Evolutionary conservation across 805 yeast species (phyloP).

Genomic region (Candida argentea): DNA sequence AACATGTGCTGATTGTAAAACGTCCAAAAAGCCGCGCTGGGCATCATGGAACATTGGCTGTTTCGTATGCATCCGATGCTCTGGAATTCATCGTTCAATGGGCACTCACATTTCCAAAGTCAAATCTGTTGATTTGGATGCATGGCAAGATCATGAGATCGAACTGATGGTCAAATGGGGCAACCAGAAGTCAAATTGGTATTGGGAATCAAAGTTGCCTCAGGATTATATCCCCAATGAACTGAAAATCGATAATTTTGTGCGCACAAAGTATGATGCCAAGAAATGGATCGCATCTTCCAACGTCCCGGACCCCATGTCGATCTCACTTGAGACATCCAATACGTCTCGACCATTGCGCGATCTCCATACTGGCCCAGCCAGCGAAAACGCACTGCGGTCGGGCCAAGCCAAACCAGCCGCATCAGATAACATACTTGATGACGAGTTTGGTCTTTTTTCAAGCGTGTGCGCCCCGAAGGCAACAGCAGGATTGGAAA

Average conservation of each 20-base stretch:
- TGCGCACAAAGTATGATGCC: slow-evolving; percentile 83
- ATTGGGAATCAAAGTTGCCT: slow-evolving; percentile 80
- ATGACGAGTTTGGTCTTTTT: slow-evolving; percentile 34
- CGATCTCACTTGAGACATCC: slow-evolving; percentile 12
- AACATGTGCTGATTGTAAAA: slow-evolving; percentile 86
- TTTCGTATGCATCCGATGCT: slow-evolving; percentile 87
- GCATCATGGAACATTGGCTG: slow-evolving; percentile 95
- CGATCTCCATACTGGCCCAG: neutral
- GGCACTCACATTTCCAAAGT: slow-evolving; percentile 94
- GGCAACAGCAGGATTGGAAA: too few species aligned
- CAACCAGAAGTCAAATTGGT: slow-evolving; percentile 63
- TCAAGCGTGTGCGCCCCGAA: slow-evolving; percentile 13
- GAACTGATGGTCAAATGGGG: slow-evolving; percentile 81
- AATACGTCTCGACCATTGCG: neutral
- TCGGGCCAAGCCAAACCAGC: neutral
- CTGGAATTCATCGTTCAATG: slow-evolving; percentile 91
- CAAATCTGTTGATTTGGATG: slow-evolving; percentile 87
- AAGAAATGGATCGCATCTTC: slow-evolving; percentile 72
- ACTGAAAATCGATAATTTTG: slow-evolving; percentile 77
- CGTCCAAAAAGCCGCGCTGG: slow-evolving; percentile 90
- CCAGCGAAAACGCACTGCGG: neutral
- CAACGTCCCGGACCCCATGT: slow-evolving; percentile 50
- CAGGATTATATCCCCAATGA: slow-evolving; percentile 67
- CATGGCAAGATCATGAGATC: slow-evolving; percentile 93
- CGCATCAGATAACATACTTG: slow-evolving; percentile 12